A percentile compares a stretch with the other conserved stretches of the same genome.
These are phyloP conservation scores for Pyrenopolyporus hunteri DNA, from an alignment of 495 filamentous ascomycete genomes.

Conservation along the genomic window DNA sequence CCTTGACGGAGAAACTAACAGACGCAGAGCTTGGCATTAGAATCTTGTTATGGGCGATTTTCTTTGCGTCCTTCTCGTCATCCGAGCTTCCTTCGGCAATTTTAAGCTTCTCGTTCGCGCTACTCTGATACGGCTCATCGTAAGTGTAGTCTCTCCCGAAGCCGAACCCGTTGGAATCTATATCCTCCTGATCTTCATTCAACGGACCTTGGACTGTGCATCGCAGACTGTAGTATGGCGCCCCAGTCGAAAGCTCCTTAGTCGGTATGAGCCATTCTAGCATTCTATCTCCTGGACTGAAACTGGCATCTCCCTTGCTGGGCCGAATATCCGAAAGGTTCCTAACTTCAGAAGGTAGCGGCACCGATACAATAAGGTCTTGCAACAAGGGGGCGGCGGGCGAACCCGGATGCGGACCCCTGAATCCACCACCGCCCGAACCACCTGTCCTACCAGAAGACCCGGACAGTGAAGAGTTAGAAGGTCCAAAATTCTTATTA, in stretches of 20 bases:
- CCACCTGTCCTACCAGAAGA: slow-evolving; percentile 65
- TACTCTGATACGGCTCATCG: slow-evolving; percentile 62
- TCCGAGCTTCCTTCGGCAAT: slow-evolving; percentile 49
- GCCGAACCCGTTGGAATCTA: slow-evolving; percentile 55
- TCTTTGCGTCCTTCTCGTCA: slow-evolving; percentile 55
- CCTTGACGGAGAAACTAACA: slow-evolving; percentile 89
- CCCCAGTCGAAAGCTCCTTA: slow-evolving; percentile 67
- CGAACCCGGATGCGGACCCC: slow-evolving; percentile 48
- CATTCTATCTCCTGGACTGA: slow-evolving; percentile 68
- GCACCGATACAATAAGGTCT: slow-evolving; percentile 80
- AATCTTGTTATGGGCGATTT: slow-evolving; percentile 71
- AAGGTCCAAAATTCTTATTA: slow-evolving; percentile 64
- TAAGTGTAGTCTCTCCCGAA: slow-evolving; percentile 65
- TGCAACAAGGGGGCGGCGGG: slow-evolving; percentile 70
- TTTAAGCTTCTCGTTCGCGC: slow-evolving; percentile 43
- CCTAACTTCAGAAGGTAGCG: slow-evolving; percentile 78
- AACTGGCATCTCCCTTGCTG: slow-evolving; percentile 83
- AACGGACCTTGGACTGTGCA: slow-evolving; percentile 77
- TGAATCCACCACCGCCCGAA: slow-evolving; percentile 54
- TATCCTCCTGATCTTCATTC: slow-evolving; percentile 66
- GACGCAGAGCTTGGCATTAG: slow-evolving; percentile 91
- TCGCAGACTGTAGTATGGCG: slow-evolving; percentile 70
- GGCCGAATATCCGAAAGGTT: slow-evolving; percentile 87
- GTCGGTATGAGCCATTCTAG: slow-evolving; percentile 86
- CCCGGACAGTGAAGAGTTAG: slow-evolving; percentile 34